Evolutionary conservation across 805 yeast species (phyloP).

Genomic region (Saccharomycopsis sp.): DNA sequence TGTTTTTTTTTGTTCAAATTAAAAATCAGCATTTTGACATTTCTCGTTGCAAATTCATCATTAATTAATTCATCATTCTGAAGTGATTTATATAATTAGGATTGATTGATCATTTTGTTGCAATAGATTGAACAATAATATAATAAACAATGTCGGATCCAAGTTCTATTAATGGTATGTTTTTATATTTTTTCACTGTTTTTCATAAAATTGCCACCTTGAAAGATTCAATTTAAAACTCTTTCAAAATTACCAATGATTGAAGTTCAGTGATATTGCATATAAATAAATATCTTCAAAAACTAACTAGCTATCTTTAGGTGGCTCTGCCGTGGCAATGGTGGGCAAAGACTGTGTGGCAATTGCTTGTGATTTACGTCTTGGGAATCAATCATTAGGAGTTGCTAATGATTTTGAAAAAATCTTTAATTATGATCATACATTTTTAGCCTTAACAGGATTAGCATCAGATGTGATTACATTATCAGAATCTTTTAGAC

Average conservation of each 20-base stretch:
- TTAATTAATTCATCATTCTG: too few relatives aligned
- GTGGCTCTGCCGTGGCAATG: conserved; percentile 99
- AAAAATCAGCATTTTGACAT: too few relatives aligned
- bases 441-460: conserved; percentile 88
- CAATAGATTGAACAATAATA: too few relatives aligned
- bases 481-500: conserved; percentile 67
- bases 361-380: conserved; percentile 87
- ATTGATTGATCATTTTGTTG: too few relatives aligned
- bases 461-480: conserved; percentile 91
- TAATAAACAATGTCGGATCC: conserved; percentile 52
- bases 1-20: too few relatives aligned
- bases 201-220: conserved; percentile 1
- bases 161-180: conserved; percentile 61
- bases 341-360: conserved; percentile 98
- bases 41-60: too few relatives aligned
- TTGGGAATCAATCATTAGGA: conserved; percentile 91
- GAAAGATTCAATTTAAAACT: neutral
- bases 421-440: conserved; percentile 76
- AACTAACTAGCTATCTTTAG: conserved; percentile 24
- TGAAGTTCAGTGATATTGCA: conserved; percentile 1
- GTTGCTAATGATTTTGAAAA: conserved; percentile 89
- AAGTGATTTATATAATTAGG: too few relatives aligned
- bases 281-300: too few relatives aligned
- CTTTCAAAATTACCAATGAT: neutral
- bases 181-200: neutral